These are phyloP conservation scores for Rutstroemia sp. DNA, from an alignment of 2,329 filamentous ascomycete species.

Conservation along the genomic window DNA sequence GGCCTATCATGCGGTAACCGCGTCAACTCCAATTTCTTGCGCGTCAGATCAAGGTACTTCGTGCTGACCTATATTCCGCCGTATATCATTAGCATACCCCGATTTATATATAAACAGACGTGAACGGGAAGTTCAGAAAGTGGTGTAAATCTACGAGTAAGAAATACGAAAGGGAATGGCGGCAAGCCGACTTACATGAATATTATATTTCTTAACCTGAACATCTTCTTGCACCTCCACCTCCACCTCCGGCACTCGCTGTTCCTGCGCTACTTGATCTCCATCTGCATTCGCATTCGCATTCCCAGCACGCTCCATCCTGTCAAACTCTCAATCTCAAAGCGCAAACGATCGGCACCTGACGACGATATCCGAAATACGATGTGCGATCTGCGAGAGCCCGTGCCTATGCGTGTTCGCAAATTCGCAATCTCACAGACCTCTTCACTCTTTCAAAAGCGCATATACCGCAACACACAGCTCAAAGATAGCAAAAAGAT, in stretches of 20 bases:
- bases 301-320: not conserved
- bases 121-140: no score
- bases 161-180: not conserved
- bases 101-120: not conserved
- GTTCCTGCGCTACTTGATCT: no score
- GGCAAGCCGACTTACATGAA: constrained; percentile 41
- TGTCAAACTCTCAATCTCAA: not conserved
- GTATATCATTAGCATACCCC: not conserved
- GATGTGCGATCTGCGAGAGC: no score
- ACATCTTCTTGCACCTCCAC: constrained; percentile 18
- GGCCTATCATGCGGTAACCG: constrained; percentile 51
- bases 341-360: not conserved
- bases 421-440: no score
- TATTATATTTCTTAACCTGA: constrained; percentile 47
- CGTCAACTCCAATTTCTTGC: constrained; percentile 59
- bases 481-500: not conserved
- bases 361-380: no score
- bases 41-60: constrained; percentile 60
- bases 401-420: no score
- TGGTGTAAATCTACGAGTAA: not conserved
- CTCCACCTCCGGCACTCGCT: not conserved
- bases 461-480: not conserved
- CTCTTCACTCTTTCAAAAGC: not conserved
- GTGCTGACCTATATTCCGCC: constrained; percentile 47
- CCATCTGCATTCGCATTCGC: not conserved